Evolutionary conservation across 345 rosid species (phyloP), one percentile per base, ranked within the genome.

Genomic region (Euphorbia tirucalli): DNA sequence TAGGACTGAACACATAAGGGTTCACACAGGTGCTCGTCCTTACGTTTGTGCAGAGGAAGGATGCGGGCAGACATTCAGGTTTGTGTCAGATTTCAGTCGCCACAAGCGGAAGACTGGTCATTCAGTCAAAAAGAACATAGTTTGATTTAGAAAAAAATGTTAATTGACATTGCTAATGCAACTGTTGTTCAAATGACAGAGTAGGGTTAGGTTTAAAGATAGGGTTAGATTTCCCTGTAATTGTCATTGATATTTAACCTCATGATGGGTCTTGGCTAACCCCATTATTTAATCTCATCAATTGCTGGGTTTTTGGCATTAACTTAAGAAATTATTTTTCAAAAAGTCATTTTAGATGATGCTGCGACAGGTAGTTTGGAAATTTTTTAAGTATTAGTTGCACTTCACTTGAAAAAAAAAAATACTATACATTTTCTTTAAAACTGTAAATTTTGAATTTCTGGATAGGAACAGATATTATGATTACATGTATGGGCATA

Each of bases 51-150:
- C 77, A 7, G 97, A 90, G 77, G 85, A 86, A 1, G 96, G 92
- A 50, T 92, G 99, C 22, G 98, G 89, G 35, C 97, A 95, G 85
- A 92, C 99, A 4, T 92, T 95, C 78, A 73, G 98, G 32, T 95
- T 92, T 35, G 99, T 95, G 44, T 95, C 98, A 0, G 99, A 95
- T 66, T 95, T 95, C 81, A 95, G 99, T 74, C 87, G 99, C 15
- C 99, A 92, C 79, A 92, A 90, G 83, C 74, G 97, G 69, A 95
- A 90, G 90, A 95, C 99, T 0, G 98, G 99, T 43, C 99, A 95
- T 74, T 85, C 89, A 0, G 82, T 74, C n/a, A 87, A 84, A 83
- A 92, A 90, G 77, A 43, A 21, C 56, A 75, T 70, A 41, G 72
- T 59, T 46, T 71, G 62, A 74, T 30, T 28, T 25, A 25, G 19